Conservation (phyloP, 371 early-diverging fungal species). For the Mortierella sp. region DNA sequence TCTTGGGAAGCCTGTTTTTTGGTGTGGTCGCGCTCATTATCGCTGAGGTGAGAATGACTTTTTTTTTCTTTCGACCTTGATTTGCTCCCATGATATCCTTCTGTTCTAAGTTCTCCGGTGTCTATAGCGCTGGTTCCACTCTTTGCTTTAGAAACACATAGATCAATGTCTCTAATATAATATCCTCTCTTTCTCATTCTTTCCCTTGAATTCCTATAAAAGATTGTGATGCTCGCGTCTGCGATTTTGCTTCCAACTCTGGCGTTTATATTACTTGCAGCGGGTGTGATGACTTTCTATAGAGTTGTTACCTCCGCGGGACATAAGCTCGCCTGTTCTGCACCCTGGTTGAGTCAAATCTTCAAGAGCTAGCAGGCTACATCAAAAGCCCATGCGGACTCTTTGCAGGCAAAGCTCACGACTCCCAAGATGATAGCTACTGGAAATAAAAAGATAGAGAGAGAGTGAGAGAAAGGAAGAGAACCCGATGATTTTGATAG, state of each 20-base stretch:
- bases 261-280: neutral
- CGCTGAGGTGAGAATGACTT: conserved; percentile 21
- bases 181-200: neutral
- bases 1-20: conserved; percentile 28
- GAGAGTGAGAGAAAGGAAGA: too few species aligned
- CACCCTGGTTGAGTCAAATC: neutral
- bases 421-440: too few species aligned
- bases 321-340: neutral
- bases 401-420: too few species aligned
- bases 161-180: neutral
- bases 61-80: conserved; percentile 3
- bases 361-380: too few species aligned
- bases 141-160: neutral
- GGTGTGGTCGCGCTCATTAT: conserved; percentile 25
- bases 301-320: neutral
- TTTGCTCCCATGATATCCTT: too few species aligned
- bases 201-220: neutral
- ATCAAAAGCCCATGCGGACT: too few species aligned
- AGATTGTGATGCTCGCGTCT: conserved; percentile 43
- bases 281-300: neutral
- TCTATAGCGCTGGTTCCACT: too few species aligned
- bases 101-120: too few species aligned
- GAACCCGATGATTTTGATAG: too few species aligned
- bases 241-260: conserved; percentile 38
- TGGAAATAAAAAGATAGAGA: too few species aligned